Evolutionary conservation across 1,139 yeast genomes (phyloP).

Genomic region (Geotrichum australiense): DNA sequence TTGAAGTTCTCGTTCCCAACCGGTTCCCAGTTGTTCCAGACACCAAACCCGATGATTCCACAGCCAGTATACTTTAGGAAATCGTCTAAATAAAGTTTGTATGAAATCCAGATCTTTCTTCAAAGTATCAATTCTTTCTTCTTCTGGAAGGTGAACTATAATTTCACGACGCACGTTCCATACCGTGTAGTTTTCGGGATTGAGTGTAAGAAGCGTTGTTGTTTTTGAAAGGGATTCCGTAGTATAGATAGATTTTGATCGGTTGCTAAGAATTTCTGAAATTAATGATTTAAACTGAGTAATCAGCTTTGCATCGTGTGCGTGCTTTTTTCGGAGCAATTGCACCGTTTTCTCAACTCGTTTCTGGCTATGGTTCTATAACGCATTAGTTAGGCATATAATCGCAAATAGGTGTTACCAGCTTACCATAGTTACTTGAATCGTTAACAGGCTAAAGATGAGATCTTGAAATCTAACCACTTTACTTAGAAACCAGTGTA

Average conservation of each 20-base stretch:
- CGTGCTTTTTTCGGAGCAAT: slow-evolving; percentile 37
- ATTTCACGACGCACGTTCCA: slow-evolving; percentile 90
- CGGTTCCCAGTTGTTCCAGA: slow-evolving; percentile 46
- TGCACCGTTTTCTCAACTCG: slow-evolving; percentile 53
- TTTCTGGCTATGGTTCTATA: slow-evolving; percentile 56
- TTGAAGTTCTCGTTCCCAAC: slow-evolving; percentile 63
- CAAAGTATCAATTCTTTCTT: slow-evolving; percentile 40
- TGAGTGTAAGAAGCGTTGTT: slow-evolving; percentile 50
- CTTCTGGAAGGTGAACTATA: slow-evolving; percentile 30
- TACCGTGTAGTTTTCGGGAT: slow-evolving; percentile 82
- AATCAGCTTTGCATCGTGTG: slow-evolving; percentile 53
- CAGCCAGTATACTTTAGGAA: slow-evolving; percentile 92
- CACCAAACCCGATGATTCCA: slow-evolving; percentile 95
- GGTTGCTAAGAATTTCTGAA: slow-evolving; percentile 7
- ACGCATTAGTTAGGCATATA: too few relatives aligned
- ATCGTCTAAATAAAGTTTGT: slow-evolving; percentile 50
- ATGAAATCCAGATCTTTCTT: slow-evolving; percentile 57
- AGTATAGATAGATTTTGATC: slow-evolving; percentile 26
- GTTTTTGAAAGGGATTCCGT: slow-evolving; percentile 45
- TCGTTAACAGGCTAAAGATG: too few relatives aligned
- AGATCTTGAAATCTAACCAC: too few relatives aligned
- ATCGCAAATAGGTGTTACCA: too few relatives aligned
- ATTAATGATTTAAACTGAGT: slow-evolving; percentile 40
- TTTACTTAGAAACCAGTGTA: too few relatives aligned
- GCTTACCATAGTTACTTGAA: too few relatives aligned